Evolutionary conservation across 192 early-diverging fungal species (phyloP).

Genomic region (Linnemannia elongata): DNA sequence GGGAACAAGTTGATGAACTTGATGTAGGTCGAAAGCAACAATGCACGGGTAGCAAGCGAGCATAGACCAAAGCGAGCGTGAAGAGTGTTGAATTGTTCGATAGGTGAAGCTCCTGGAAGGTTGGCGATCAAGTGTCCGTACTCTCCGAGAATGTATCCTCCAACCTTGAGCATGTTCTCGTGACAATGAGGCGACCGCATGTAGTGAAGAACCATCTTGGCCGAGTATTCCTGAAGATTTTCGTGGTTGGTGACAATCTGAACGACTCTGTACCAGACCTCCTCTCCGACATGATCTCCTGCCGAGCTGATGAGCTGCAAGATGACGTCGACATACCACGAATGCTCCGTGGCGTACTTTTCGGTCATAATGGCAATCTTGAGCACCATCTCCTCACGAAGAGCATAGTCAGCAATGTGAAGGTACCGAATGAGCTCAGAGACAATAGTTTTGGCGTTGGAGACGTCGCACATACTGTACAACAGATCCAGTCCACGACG

Average conservation of each 20-base stretch:
- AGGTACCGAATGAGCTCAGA: slow-evolving; percentile 94
- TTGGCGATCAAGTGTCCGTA: slow-evolving; percentile 98
- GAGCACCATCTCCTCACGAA: slow-evolving; percentile 98
- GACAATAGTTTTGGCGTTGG: slow-evolving; percentile 89
- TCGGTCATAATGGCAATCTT: slow-evolving; percentile 99
- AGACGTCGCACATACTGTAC: slow-evolving; percentile 96
- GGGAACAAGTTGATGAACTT: slow-evolving; percentile 99
- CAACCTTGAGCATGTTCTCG: slow-evolving; percentile 96
- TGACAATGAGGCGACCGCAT: slow-evolving; percentile 93
- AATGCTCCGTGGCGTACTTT: slow-evolving; percentile 96
- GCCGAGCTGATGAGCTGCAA: slow-evolving; percentile 95
- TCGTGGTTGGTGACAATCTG: slow-evolving; percentile 97
- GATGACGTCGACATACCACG: slow-evolving; percentile 99
- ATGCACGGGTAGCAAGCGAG: slow-evolving; percentile 82
- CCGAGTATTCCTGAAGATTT: slow-evolving; percentile 94
- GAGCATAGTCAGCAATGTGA: slow-evolving; percentile 86
- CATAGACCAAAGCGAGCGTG: slow-evolving; percentile 92
- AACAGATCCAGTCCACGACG: slow-evolving; percentile 94
- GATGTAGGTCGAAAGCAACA: slow-evolving; percentile 92
- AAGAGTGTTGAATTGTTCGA: slow-evolving; percentile 95
- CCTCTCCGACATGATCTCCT: slow-evolving; percentile 96
- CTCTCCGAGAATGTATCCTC: slow-evolving; percentile 97
- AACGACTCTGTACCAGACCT: slow-evolving; percentile 98
- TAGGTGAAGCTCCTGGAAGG: slow-evolving; percentile 83
- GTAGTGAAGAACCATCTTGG: slow-evolving; percentile 84